Evolutionary conservation across 306 rosid species (phyloP).

Genomic region (Cicer arietinum): DNA sequence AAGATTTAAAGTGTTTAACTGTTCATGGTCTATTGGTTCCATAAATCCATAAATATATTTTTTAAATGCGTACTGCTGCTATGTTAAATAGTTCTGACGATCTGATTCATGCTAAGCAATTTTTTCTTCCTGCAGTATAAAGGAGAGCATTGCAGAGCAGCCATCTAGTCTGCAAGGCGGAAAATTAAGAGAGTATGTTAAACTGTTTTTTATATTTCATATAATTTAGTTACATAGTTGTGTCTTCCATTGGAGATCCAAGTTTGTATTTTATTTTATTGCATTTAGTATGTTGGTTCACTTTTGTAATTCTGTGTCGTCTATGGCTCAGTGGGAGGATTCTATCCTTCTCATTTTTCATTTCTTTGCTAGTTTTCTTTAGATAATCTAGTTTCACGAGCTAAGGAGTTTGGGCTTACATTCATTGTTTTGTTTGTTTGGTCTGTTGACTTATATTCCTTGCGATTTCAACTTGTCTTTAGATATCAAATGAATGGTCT

Average conservation of each 20-base stretch:
- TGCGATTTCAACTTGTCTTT: constrained; percentile 43
- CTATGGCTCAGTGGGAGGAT: constrained; percentile 22
- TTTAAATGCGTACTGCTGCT: neutral
- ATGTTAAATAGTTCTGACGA: constrained; percentile 5
- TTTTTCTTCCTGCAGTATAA: constrained; percentile 66
- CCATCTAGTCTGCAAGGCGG: constrained; percentile 81
- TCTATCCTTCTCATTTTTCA: constrained; percentile 23
- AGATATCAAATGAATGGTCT: constrained; percentile 99
- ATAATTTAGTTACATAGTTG: constrained; percentile 16
- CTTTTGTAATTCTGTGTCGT: constrained; percentile 7
- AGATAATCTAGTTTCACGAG: constrained; percentile 32
- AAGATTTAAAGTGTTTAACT: constrained; percentile 6
- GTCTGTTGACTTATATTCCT: constrained; percentile 39
- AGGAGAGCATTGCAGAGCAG: constrained; percentile 93
- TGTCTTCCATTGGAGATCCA: constrained; percentile 34
- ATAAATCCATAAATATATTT: constrained; percentile 30
- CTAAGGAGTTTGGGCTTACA: constrained; percentile 33
- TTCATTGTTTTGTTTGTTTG: neutral
- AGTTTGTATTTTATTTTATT: constrained; percentile 26
- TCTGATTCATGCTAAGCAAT: constrained; percentile 34
- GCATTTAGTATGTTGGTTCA: constrained; percentile 19
- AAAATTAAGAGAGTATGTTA: constrained; percentile 92
- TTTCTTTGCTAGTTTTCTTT: constrained; percentile 12
- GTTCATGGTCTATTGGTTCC: constrained; percentile 40
- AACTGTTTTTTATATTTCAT: constrained; percentile 29